phyloP scores from a whole-genome alignment of 2,329 filamentous ascomycete species.

The Rugonectria rugulosa region DNA sequence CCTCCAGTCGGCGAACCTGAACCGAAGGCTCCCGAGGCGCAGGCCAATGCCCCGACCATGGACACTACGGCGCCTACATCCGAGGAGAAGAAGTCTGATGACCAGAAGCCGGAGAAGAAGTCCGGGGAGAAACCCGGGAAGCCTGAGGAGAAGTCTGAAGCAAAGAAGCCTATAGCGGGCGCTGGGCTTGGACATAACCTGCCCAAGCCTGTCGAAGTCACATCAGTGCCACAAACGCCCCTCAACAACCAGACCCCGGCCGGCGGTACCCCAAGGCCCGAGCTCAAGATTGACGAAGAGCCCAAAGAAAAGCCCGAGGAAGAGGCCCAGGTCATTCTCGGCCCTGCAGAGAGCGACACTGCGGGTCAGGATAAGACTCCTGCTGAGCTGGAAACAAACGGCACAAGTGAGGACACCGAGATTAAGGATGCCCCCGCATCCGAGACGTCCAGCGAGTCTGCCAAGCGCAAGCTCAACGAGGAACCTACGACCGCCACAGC shows the following conservation, averaged over 20 bases:
- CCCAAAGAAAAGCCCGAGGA: constrained; percentile 36
- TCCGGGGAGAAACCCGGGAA: constrained; percentile 35
- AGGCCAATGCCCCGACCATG: constrained; percentile 38
- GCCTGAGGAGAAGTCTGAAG: constrained; percentile 23
- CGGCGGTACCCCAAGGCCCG: constrained; percentile 46
- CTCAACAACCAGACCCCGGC: constrained; percentile 44
- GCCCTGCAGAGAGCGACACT: constrained; percentile 33
- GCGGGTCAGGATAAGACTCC: constrained; percentile 28
- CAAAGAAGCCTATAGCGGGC: constrained; percentile 24
- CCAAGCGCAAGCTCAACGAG: constrained; percentile 52
- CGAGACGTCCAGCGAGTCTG: constrained; percentile 32
- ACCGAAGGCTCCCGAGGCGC: constrained; percentile 39
- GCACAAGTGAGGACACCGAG: constrained; percentile 27
- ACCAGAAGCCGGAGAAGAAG: constrained; percentile 34
- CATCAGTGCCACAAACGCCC: constrained; percentile 47
- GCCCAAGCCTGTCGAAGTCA: constrained; percentile 47
- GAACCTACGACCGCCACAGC: constrained; percentile 26
- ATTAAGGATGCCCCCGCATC: constrained; percentile 25
- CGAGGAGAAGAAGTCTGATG: constrained; percentile 31
- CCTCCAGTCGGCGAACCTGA: constrained; percentile 41
- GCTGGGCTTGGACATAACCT: constrained; percentile 26
- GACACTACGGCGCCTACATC: constrained; percentile 34
- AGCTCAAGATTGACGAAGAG: constrained; percentile 44
- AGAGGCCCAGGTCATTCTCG: constrained; percentile 37
- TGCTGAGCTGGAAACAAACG: constrained; percentile 28